Base-by-base conservation (phyloP, 768 basidiomycete genomes). In the Fomitopsis serialis region DNA sequence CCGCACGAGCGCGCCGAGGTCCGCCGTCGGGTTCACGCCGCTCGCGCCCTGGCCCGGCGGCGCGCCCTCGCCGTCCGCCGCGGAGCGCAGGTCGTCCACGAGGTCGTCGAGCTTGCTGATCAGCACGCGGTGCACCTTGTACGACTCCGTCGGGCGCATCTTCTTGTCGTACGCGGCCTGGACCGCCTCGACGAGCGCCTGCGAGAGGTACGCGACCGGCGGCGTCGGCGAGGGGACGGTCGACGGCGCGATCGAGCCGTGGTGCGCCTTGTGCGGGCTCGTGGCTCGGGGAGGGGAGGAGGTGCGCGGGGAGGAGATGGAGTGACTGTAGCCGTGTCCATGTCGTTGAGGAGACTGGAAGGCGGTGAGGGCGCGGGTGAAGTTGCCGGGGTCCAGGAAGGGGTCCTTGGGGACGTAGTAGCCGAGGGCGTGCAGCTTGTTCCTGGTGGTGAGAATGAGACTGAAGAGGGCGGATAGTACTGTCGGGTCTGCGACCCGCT, bases 391-490 rank as follows among this genome's bases (percentile, higher is more conserved):
- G 53, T 89, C 78, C 43, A 88, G 70, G 62, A 93, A 91, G 1
- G 91, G 90, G 65, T 92, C 91, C 65, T 84, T 85, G 2, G 89
- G 85, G 35, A 84, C 70, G 29, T 65, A 57, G 35, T 63, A 72
- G 13, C 80, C 79, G 22, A 87, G 70, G 23, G 78, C 75, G 21
- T 79, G 75, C 15, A 92, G 76, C 63, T 84, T 88, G 69, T 89
- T 90, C 25, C 90, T 77, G 45, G 78, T 73, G 36, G 79, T 72
- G 19, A 88, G 73, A 29, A 92, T 78, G 45, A 88, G 74, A 52
- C 84, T 87, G 49, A 92, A 71, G 10, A 92, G 74, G 2, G 82
- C 81, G 23, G 87, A 78, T 12, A 92, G 77, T 54, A 87, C 77
- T 36, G 74, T 74, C 2, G 90, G 90, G 66, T 91, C 89, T 10